Evolutionary conservation across 225 moss, liverwort and hornwort genomes (phyloP).

Genomic region (Takakia lepidozioides): DNA sequence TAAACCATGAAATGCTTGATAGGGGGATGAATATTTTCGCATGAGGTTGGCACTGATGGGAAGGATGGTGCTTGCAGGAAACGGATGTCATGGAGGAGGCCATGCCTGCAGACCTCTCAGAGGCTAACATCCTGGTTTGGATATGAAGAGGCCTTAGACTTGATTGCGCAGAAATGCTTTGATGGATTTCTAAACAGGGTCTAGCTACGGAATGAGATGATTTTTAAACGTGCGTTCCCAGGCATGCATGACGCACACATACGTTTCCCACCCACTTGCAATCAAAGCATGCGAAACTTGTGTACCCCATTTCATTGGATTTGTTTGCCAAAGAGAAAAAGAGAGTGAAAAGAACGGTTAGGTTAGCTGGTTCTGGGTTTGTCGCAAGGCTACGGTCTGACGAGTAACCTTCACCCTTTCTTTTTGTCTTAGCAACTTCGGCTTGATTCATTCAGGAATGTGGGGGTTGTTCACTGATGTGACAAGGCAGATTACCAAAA

Average conservation of each 20-base stretch:
- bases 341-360: background rate
- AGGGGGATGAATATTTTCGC: no score
- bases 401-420: background rate
- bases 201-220: conserved; percentile 45
- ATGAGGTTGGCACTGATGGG: no score
- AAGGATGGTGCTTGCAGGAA: no score
- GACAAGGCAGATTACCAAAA: conserved; percentile 39
- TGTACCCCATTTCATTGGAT: no score
- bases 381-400: background rate
- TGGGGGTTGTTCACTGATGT: no score
- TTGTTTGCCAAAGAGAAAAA: background rate
- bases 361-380: background rate
- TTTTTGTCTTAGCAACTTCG: background rate
- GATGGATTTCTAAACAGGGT: conserved; percentile 30
- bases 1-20: no score
- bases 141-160: conserved; percentile 26
- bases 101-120: conserved; percentile 35
- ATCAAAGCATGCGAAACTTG: no score
- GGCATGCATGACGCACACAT: conserved; percentile 42
- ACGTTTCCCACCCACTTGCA: conserved; percentile 48
- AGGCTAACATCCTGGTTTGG: conserved; percentile 52
- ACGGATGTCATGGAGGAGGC: conserved; percentile 16
- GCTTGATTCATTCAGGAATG: no score
- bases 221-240: conserved; percentile 28
- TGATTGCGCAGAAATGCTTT: conserved; percentile 14